Evolutionary conservation across 2,329 filamentous ascomycete genomes (phyloP).

Genomic region (Trichoderma atrobrunneum): DNA sequence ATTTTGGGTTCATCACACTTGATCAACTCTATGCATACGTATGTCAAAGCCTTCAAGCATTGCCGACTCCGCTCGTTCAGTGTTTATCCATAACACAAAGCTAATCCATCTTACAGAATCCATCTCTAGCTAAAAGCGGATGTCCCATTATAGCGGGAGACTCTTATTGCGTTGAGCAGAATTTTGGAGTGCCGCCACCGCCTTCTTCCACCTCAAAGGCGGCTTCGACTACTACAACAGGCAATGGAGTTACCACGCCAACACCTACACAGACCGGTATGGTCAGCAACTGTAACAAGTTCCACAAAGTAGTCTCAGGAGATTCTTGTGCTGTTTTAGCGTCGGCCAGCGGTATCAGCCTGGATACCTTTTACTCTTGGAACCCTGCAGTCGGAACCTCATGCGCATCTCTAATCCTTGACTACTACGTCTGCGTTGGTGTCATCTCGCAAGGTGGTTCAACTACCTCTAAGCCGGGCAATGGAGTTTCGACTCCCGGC

Average conservation of each 20-base stretch:
- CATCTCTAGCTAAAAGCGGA: background rate
- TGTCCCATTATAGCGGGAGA: background rate
- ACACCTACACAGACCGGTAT: constrained; percentile 18
- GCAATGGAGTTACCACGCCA: constrained; percentile 12
- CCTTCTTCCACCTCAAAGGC: background rate
- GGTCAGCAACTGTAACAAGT: constrained; percentile 17
- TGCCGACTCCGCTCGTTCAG: background rate
- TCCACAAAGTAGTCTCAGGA: constrained; percentile 20
- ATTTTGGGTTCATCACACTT: background rate
- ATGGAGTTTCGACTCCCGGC: background rate
- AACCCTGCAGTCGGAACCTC: background rate
- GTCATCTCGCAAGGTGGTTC: background rate
- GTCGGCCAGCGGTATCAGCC: background rate
- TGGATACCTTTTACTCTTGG: background rate
- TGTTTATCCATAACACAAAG: background rate
- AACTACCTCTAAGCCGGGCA: background rate
- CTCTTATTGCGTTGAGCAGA: background rate
- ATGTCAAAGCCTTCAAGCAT: background rate
- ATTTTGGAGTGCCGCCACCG: background rate
- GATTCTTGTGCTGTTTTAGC: constrained; percentile 22
- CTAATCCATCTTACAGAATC: background rate
- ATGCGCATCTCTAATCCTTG: background rate
- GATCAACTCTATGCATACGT: background rate
- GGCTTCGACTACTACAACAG: background rate
- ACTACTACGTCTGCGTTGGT: background rate